These are phyloP conservation scores for Apiosordaria backusii DNA, from an alignment of 495 filamentous ascomycete species.

Conservation along the genomic window DNA sequence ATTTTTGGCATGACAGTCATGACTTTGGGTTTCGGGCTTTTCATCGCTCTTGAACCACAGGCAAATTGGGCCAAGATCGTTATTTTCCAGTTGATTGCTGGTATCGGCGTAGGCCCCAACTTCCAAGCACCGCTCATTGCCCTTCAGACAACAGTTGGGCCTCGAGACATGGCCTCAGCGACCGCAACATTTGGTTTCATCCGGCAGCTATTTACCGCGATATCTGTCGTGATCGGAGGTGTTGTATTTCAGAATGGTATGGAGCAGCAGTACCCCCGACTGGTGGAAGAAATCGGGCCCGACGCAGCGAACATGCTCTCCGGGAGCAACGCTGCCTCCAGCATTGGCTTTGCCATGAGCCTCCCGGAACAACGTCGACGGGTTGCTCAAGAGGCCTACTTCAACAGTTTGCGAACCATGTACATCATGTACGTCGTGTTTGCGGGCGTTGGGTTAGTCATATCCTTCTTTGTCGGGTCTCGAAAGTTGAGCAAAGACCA, in stretches of 20 bases:
- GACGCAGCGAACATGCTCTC: conserved; percentile 42
- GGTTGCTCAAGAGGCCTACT: conserved; percentile 54
- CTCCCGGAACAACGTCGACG: conserved; percentile 46
- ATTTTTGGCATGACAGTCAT: conserved; percentile 55
- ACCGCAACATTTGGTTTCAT: conserved; percentile 74
- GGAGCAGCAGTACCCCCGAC: conserved; percentile 40
- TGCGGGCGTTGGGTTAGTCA: conserved; percentile 50
- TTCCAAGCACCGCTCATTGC: conserved; percentile 79
- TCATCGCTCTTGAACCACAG: conserved; percentile 52
- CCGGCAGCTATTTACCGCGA: conserved; percentile 65
- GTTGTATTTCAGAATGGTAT: conserved; percentile 73
- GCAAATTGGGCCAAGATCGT: conserved; percentile 59
- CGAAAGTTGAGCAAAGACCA: conserved; percentile 57
- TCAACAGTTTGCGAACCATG: conserved; percentile 58
- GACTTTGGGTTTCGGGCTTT: conserved; percentile 63
- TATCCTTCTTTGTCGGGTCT: conserved; percentile 54
- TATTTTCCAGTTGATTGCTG: conserved; percentile 60
- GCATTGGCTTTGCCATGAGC: conserved; percentile 50
- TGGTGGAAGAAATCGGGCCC: conserved; percentile 41
- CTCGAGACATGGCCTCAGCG: conserved; percentile 69
- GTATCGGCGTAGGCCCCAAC: conserved; percentile 62
- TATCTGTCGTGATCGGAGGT: conserved; percentile 73
- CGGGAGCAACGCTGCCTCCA: conserved; percentile 55
- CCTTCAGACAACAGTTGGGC: conserved; percentile 65
- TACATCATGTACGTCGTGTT: conserved; percentile 64